Base-by-base conservation (phyloP, 1,139 yeast genomes). In the Entelexis paramagnoliae region DNA sequence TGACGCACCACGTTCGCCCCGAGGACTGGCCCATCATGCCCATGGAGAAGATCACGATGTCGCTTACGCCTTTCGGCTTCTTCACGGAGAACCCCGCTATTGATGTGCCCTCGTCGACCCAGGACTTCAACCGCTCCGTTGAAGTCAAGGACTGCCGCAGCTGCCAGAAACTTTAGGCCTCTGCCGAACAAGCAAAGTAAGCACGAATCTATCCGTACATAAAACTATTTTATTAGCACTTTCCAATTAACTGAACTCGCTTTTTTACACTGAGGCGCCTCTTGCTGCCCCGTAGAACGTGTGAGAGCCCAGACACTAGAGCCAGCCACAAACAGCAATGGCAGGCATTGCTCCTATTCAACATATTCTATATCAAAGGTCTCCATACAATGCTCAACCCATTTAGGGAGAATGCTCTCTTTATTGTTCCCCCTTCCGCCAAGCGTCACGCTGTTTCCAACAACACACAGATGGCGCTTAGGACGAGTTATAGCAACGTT, bases 21-120 rank as follows among this genome's bases (percentile, higher is more conserved):
- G 95, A 86, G 71, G 95, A 86, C 68, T 86, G 84, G 83, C 95
- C 95, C 51, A 93, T 86, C 56, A 86, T 86, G 95, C 93, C 95
- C 42, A 84, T 81, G 54, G 95, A 86, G 71, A 79, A 79, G 61
- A 71, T 77, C 67, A 81, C 76, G 65, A 80, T 85, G 60, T 76
- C 79, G 57, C 74, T 86, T 57, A 74, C 76, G 50, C 95, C 95
- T 50, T 71, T 76, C 63, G 86, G 86, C 57, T 86, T 86, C 78
- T 86, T 84, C 67, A 80, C 80, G 60, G 79, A 72, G 66, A 85
- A 85, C 68, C 95, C 95, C 28, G 89, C 89, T 39, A 73, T 86
- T 66, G 93, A 84, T 64, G 73, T 86, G 49, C 95, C 95, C 48
- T 81, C 81, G 64, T 78, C 93, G 17, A 76, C 69, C 63, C 83